Conservation (phyloP, 352 stramenopile genomes). For the Halophytophthora batemanensis region DNA sequence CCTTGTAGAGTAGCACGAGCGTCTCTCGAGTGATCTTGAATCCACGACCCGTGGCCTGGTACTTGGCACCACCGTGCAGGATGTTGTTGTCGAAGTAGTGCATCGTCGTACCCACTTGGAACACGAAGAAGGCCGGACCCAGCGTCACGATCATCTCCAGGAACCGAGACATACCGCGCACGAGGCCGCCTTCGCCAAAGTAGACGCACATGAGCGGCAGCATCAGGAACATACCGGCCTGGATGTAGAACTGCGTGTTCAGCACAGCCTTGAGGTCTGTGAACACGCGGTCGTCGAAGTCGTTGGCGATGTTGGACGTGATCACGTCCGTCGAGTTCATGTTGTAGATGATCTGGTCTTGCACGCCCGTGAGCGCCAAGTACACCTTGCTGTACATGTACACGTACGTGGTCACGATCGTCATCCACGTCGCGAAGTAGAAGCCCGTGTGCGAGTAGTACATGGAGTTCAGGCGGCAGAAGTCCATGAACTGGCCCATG, state of each 20-base stretch:
- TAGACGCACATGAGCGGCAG: conserved; percentile 75
- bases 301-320: conserved; percentile 39
- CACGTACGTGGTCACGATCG: conserved; percentile 83
- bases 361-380: conserved; percentile 66
- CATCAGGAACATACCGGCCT: conserved; percentile 76
- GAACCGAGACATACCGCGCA: conserved; percentile 63
- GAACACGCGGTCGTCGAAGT: conserved; percentile 65
- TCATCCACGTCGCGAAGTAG: conserved; percentile 87
- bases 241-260: conserved; percentile 87
- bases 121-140: conserved; percentile 76
- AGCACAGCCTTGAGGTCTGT: conserved; percentile 57
- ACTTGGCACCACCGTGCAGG: conserved; percentile 72
- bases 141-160: conserved; percentile 76
- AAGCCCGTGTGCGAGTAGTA: conserved; percentile 88
- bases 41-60: conserved; percentile 76
- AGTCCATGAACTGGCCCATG: conserved; percentile 86
- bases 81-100: conserved; percentile 87
- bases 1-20: conserved; percentile 81
- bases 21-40: conserved; percentile 85
- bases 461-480: conserved; percentile 86
- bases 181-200: conserved; percentile 74
- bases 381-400: conserved; percentile 89
- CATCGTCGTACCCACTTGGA: conserved; percentile 81
- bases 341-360: conserved; percentile 65
- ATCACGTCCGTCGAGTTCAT: conserved; percentile 77